Evolutionary conservation across 169 alveolate genomes (phyloP).

Genomic region (Babesia ovata): DNA sequence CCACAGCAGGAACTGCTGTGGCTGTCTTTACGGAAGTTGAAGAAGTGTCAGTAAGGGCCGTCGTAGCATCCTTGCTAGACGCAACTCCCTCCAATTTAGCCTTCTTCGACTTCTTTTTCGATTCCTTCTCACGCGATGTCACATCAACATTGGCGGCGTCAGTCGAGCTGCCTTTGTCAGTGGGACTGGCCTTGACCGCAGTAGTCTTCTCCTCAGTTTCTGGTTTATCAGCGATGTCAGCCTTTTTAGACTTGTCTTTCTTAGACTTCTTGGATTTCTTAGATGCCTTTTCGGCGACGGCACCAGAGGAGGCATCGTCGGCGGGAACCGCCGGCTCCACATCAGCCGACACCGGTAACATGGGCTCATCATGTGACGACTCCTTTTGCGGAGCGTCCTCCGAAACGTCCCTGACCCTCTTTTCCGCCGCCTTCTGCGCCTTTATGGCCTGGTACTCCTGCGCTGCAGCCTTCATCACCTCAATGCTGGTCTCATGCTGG

Average conservation of each 20-base stretch:
- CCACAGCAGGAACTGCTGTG: slow-evolving; percentile 46
- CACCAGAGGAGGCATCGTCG: not conserved
- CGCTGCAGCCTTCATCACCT: slow-evolving; percentile 85
- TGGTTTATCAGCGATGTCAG: not conserved
- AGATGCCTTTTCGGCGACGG: not conserved
- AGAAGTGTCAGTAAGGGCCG: not conserved
- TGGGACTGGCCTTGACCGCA: too few relatives aligned
- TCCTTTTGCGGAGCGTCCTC: not conserved
- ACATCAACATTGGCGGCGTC: not conserved
- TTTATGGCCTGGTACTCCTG: slow-evolving; percentile 60
- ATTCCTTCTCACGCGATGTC: not conserved
- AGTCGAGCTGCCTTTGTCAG: too few relatives aligned
- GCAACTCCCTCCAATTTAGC: not conserved
- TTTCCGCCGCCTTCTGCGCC: slow-evolving; percentile 34
- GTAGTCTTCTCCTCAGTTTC: not conserved
- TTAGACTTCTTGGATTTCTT: slow-evolving; percentile 15
- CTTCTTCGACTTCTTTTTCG: slow-evolving; percentile 1
- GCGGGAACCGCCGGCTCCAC: too few relatives aligned
- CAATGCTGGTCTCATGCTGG: slow-evolving; percentile 81
- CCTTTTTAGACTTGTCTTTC: slow-evolving; percentile 1
- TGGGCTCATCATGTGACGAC: not conserved
- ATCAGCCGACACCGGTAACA: not conserved
- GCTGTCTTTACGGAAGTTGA: not conserved
- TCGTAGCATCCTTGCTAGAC: not conserved
- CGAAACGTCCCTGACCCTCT: not conserved